phyloP scores from a whole-genome alignment of 176 grass and related monocot species.

The Triticum dicoccoides region DNA sequence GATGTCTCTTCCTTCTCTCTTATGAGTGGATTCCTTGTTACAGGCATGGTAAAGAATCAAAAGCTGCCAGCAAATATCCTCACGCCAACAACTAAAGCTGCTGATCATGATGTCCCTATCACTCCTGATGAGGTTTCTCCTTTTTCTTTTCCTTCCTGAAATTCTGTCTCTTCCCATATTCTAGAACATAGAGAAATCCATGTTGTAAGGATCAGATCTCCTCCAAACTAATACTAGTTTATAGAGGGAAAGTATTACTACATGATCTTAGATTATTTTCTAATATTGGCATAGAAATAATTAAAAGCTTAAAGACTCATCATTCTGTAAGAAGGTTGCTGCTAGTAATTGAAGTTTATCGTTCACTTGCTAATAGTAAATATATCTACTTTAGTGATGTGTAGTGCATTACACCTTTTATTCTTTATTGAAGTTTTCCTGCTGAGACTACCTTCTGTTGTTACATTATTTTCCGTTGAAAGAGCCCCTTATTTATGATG shows the following conservation, averaged over 20 bases:
- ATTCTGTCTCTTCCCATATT: background rate
- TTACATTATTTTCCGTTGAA: background rate
- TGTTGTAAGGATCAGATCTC: background rate
- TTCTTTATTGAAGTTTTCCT: background rate
- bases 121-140: slow-evolving; percentile 69
- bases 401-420: background rate
- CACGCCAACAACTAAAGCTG: slow-evolving; percentile 92
- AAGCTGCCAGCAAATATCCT: slow-evolving; percentile 76
- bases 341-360: background rate
- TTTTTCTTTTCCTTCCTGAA: background rate
- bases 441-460: background rate
- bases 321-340: background rate
- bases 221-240: background rate
- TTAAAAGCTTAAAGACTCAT: background rate
- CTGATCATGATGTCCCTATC: slow-evolving; percentile 83
- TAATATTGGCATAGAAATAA: background rate
- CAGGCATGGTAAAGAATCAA: slow-evolving; percentile 94
- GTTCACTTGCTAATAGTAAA: background rate
- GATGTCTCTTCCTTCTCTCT: background rate
- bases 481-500: slow-evolving; percentile 16
- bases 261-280: background rate
- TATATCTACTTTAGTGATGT: background rate
- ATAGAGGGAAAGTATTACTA: background rate
- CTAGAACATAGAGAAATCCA: background rate
- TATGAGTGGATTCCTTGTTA: background rate